Evolutionary conservation across 1,139 yeast species (phyloP), one percentile per base, ranked within the genome.

Genomic region (Blastobotrys proliferans): DNA sequence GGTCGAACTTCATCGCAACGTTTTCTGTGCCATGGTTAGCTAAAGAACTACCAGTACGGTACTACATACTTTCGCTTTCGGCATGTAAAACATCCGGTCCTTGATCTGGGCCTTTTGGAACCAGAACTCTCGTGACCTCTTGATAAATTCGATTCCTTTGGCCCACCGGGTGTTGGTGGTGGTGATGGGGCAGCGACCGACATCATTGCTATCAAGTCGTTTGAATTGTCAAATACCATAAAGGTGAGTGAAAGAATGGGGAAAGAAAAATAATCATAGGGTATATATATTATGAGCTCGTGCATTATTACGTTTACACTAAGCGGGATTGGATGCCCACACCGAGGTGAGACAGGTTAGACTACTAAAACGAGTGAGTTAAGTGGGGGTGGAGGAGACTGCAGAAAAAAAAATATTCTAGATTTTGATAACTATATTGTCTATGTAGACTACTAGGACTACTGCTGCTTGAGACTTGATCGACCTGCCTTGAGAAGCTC

Each of bases 401-500:
- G n/a, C n/a, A n/a, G n/a, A n/a, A n/a, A n/a, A n/a, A n/a, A n/a
- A n/a, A n/a, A n/a, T n/a, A n/a, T n/a, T n/a, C n/a, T n/a, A n/a
- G n/a, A n/a, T n/a, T n/a, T n/a, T n/a, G n/a, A n/a, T n/a, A n/a
- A n/a, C n/a, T n/a, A 26, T 27, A 21, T 37, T 37, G 30, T 35
- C 19, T 19, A 35, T 35, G 32, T 21, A 29, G 18, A 27, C 22
- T 25, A 27, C n/a, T n/a, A n/a, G n/a, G n/a, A n/a, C n/a, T n/a
- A 22, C 27, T 51, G 68, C 56, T 79, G 83, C 64, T 88, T 88
- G 68, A 90, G 73, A 19, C 95, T 83, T 13, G 95, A 84, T 58
- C 94, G 79, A 41, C 98, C 98, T 4, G 98, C 98, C 70, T 92
- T 88, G 62, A 94, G 75, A 55, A 94, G 75, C 68, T 94, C 98